These are phyloP conservation scores for Penicillium sp. DNA, from an alignment of 2,329 filamentous ascomycete species.

Conservation along the genomic window DNA sequence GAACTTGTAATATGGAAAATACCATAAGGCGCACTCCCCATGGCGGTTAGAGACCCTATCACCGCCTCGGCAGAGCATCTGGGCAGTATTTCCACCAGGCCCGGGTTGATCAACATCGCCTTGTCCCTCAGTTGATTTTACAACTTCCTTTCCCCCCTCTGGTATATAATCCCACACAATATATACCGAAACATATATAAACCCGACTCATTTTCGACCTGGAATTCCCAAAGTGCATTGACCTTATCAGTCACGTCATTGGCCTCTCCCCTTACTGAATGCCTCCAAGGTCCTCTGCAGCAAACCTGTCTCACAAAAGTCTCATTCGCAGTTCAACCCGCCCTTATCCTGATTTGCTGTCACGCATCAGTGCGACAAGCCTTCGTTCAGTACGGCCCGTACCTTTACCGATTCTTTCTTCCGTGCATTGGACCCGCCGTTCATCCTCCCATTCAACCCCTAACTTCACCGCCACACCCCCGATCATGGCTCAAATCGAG, in stretches of 20 bases:
- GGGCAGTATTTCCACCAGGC: constrained; percentile 7
- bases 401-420: constrained; percentile 6
- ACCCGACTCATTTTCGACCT: constrained; percentile 3
- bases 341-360: constrained; percentile 12
- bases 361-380: constrained; percentile 7
- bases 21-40: too few species aligned
- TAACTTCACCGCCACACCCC: constrained; percentile 18
- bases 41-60: neutral
- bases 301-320: constrained; percentile 22
- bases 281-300: constrained; percentile 37
- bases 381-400: neutral
- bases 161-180: neutral
- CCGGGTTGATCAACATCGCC: constrained; percentile 5
- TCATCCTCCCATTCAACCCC: constrained; percentile 20
- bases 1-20: too few species aligned
- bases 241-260: constrained; percentile 12
- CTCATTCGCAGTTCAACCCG: constrained; percentile 20
- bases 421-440: constrained; percentile 12
- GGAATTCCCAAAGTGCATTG: constrained; percentile 10
- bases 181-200: neutral
- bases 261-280: constrained; percentile 25
- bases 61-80: neutral
- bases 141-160: constrained; percentile 14
- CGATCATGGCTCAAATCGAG: constrained; percentile 37
- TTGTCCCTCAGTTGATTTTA: constrained; percentile 11